Base-by-base conservation (phyloP, 2,329 filamentous ascomycete species). In the Rutstroemia sp. region DNA sequence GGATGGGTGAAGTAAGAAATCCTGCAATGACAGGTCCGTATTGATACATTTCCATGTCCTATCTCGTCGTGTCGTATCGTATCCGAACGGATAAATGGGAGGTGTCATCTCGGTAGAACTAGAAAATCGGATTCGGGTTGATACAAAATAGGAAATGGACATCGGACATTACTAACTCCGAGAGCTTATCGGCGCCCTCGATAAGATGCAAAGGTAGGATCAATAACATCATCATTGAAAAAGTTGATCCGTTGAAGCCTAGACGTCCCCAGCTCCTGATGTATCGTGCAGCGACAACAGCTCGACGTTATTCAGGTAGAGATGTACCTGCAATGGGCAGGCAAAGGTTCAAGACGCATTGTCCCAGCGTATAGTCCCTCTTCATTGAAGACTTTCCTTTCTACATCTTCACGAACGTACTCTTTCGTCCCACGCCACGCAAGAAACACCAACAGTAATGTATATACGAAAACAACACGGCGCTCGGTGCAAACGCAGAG, bases 401-500 rank as follows among this genome's bases (percentile, higher is more conserved):
- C 42, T 51, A 30, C 54, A 57, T 19, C 17, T 30, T 14, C 30
- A 9, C 30, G 10, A 12, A 34, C 30, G 10, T 34, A 34, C 12
- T 34, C 30, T 34, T 14, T 34, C 30, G 30, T 34, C 10, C 30
- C 30, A 12, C 30, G 30, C 30, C 30, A 34, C 30, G 10, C 30
- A 34, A 34, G 30, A 12, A 12, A 10, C 12, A 27, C n/a, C 17
- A 57, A 44, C 46, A 48, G 45, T 36, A 21, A 48, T 51, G 50
- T 38, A 56, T 44, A 60, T 38, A 16, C 57, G 16, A 59, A 47
- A 38, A 8, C 55, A 38, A 23, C 48, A 47, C 48, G 51, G 30
- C 65, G 65, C 42, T 62, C 63, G 44, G 57, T 68, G 52, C 71
- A 68, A 38, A 63, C 57, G 19, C 75, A 76, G 51, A 61, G 62